Conservation (phyloP, 73 alveolate genomes). For the Uronychia binucleata region DNA sequence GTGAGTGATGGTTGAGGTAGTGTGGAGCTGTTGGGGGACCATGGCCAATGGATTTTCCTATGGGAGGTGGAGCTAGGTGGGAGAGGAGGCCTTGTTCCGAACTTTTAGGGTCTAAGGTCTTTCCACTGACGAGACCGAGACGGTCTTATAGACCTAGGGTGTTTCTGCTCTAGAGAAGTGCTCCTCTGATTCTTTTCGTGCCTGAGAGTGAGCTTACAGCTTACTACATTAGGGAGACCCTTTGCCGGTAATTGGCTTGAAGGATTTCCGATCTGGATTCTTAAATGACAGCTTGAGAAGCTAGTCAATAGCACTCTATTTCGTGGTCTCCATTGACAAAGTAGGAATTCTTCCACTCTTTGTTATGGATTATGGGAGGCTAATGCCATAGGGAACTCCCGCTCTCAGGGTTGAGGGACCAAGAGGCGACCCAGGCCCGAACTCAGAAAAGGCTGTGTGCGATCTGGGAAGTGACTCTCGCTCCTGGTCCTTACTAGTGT, state of each 20-base stretch:
- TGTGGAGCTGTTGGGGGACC: neutral
- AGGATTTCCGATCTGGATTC: neutral
- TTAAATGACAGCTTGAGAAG: neutral
- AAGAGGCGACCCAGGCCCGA: too few relatives aligned
- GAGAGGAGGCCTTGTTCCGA: neutral
- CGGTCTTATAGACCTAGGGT: too few relatives aligned
- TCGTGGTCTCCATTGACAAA: neutral
- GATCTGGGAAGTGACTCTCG: too few relatives aligned
- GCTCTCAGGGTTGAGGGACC: too few relatives aligned
- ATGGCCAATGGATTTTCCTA: conserved; percentile 51
- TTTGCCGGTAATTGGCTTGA: neutral
- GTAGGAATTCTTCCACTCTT: neutral
- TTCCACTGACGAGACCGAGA: neutral
- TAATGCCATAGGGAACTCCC: neutral
- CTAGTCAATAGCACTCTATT: neutral
- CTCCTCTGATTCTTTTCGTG: neutral
- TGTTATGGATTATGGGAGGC: too few relatives aligned
- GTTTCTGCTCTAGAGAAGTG: neutral
- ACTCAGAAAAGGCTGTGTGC: neutral
- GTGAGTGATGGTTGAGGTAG: too few relatives aligned
- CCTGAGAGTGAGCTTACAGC: neutral
- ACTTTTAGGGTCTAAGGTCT: neutral
- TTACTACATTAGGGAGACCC: neutral
- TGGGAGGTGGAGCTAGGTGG: neutral
- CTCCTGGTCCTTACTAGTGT: too few relatives aligned